phyloP scores from a whole-genome alignment of 345 rosid species.

The Boechera stricta region DNA sequence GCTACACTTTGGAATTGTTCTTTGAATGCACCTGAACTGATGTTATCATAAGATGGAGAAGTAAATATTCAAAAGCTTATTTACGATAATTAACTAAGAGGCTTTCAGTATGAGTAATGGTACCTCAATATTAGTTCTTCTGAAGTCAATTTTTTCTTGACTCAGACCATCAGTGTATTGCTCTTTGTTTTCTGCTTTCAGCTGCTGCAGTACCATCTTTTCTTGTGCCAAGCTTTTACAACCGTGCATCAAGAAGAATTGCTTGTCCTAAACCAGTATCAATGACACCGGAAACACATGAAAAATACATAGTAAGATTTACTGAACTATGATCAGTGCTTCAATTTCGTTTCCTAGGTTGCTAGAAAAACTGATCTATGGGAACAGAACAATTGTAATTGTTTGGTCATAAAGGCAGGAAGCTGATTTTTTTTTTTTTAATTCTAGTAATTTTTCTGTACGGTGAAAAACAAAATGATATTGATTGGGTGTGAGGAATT shows the following conservation, averaged over 20 bases:
- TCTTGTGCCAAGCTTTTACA: slow-evolving; percentile 16
- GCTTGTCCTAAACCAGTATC: not conserved
- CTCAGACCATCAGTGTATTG: slow-evolving; percentile 1
- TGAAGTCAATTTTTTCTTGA: slow-evolving; percentile 15
- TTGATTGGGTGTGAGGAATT: not conserved
- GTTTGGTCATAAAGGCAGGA: not conserved
- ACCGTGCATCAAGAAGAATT: slow-evolving; percentile 25
- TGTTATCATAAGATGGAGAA: not conserved
- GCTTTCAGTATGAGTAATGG: not conserved
- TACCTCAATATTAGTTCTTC: not conserved
- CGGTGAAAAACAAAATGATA: not conserved
- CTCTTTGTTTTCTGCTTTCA: slow-evolving; percentile 18
- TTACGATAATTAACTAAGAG: not conserved
- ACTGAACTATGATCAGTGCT: not conserved
- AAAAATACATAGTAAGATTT: slow-evolving; percentile 1
- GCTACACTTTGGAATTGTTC: not conserved
- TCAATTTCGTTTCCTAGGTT: not conserved
- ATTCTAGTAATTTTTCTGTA: not conserved
- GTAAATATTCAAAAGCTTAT: not conserved
- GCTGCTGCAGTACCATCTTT: slow-evolving; percentile 5
- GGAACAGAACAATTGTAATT: not conserved
- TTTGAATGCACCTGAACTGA: slow-evolving; percentile 16
- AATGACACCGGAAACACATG: not conserved
- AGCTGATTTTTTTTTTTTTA: not conserved
- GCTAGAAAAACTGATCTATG: not conserved